phyloP scores from a whole-genome alignment of 2,329 filamentous ascomycete species.

The Nigrograna mackinnonii region DNA sequence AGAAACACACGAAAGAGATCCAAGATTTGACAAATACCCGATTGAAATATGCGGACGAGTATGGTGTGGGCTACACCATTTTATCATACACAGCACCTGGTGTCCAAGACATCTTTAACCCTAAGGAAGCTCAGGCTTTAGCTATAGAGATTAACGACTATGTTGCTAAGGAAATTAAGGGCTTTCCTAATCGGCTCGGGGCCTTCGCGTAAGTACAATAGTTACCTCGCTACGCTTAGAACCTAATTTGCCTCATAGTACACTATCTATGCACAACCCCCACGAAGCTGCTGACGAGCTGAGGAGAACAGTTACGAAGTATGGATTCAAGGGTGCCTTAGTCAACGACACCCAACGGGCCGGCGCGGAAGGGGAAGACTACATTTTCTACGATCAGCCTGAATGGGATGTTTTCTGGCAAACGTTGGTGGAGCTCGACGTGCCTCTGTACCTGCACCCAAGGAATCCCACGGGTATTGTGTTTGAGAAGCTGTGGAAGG shows the following conservation, averaged over 20 bases:
- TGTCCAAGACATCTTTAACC: conserved; percentile 52
- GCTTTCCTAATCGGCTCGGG: conserved; percentile 46
- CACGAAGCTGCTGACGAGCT: conserved; percentile 55
- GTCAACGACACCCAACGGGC: conserved; percentile 64
- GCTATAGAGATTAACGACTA: conserved; percentile 54
- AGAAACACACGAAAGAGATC: conserved; percentile 62
- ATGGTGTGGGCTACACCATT: conserved; percentile 53
- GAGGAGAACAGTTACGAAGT: conserved; percentile 56
- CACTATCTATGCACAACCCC: conserved; percentile 55
- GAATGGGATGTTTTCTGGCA: conserved; percentile 67
- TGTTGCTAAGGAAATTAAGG: conserved; percentile 47
- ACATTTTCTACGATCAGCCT: conserved; percentile 66
- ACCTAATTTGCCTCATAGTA: conserved; percentile 5
- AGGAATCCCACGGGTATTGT: conserved; percentile 56
- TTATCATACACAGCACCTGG: conserved; percentile 54
- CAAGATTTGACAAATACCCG: conserved; percentile 50
- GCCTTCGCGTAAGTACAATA: background rate
- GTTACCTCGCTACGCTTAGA: background rate
- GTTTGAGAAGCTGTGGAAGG: conserved; percentile 61
- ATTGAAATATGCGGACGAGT: conserved; percentile 47
- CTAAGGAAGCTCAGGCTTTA: conserved; percentile 46
- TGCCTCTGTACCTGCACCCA: conserved; percentile 68
- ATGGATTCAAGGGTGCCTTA: conserved; percentile 39
- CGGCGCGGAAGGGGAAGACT: conserved; percentile 60
- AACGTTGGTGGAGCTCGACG: conserved; percentile 61